Evolutionary conservation across 83 land plant genomes (phyloP), one percentile per base, ranked within the genome.

Genomic region (Picea engelmannii): DNA sequence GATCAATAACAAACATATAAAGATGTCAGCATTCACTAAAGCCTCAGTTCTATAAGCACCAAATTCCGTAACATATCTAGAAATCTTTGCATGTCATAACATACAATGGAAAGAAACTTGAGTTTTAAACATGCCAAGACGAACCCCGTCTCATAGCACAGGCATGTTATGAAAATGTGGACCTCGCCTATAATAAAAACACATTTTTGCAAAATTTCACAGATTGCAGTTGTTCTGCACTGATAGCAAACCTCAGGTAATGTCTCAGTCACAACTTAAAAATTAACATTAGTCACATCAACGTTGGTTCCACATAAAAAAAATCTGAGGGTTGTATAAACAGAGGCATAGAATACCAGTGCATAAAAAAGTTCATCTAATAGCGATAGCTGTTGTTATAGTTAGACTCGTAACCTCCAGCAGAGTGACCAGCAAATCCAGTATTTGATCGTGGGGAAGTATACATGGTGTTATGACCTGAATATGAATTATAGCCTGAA

Each of bases 401-500:
- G 47, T 65, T 75, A 52, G 86, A 82, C 71, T 83, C 86, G 71
- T 84, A 83, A 6, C 81, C 83, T 24, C 87, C 86, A 66, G 87
- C 38, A 17, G 84, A 73, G 47, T 73, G 74, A 35, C 81, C 87
- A 74, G 83, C 15, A 47, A 83, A 89, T 47, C 80, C 66, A 8
- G 85, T n/a, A 44, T 88, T 88, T 31, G 85, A 25, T 6, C 84
- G 84, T 11, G 93, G 85, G 60, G 93, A 86, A 17, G 75, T 40
- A 47, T 91, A 91, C 81, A 84, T 66, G 4, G 89, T 70, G n/a
- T 86, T 85, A 55, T 86, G 87, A 73, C 82, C 66, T 18, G 82
- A 79, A 83, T 88, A 88, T 25, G 90, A 85, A 71, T 83, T 87
- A 67, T 91, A 88, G 16, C 88, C 93, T 80, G 86, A 86, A 62